A percentile compares a stretch with the other conserved stretches of the same genome.
Conservation (phyloP, 2,329 filamentous ascomycete genomes). For the Erysiphe neolycopersici region DNA sequence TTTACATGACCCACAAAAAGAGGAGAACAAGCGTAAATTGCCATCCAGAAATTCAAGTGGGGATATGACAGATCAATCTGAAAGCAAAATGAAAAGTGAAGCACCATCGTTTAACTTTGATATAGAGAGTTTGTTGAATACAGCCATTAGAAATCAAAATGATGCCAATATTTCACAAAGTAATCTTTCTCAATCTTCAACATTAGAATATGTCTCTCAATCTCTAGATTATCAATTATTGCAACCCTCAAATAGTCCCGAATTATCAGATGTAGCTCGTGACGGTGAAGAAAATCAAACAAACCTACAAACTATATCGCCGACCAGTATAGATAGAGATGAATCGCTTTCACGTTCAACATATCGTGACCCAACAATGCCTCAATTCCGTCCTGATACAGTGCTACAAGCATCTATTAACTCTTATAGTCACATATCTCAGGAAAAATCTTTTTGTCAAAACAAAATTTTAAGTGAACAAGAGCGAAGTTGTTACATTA, state of each 20-base stretch:
- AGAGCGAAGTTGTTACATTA: background rate
- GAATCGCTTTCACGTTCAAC: background rate
- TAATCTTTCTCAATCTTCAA: background rate
- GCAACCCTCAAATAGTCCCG: too few species aligned
- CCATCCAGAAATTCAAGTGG: background rate
- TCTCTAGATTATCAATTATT: background rate
- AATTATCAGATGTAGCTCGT: background rate
- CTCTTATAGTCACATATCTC: background rate
- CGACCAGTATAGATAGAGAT: background rate
- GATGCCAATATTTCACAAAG: background rate
- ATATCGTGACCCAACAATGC: slow-evolving; percentile 31
- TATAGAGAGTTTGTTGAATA: background rate
- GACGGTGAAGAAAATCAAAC: background rate
- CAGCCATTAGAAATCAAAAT: background rate
- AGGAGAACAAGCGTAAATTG: background rate
- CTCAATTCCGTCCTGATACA: slow-evolving; percentile 37
- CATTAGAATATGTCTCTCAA: background rate
- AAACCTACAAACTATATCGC: background rate
- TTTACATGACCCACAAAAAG: background rate
- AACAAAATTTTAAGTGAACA: background rate
- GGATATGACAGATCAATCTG: background rate
- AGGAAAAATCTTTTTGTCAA: background rate
- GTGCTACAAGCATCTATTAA: background rate
- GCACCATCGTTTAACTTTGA: background rate
- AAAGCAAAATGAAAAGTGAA: background rate